Conservation (phyloP, 106 monocot genomes). For the Dendrobium huoshanense region DNA sequence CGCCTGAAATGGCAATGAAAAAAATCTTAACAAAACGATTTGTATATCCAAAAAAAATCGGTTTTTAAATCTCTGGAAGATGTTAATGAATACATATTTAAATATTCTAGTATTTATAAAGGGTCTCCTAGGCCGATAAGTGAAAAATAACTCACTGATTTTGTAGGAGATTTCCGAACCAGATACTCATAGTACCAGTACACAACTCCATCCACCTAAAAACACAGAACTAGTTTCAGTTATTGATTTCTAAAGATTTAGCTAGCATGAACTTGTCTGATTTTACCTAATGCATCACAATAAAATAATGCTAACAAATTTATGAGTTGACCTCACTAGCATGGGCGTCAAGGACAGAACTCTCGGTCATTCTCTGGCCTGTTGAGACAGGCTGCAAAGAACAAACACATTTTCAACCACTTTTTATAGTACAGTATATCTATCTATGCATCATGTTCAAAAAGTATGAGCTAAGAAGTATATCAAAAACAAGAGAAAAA, state of each 20-base stretch:
- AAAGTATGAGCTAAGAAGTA: no score
- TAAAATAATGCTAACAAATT: neutral
- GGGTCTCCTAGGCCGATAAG: neutral
- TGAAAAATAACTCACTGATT: conserved; percentile 46
- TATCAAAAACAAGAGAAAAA: no score
- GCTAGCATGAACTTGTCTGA: neutral
- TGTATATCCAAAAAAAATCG: neutral
- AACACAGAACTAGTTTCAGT: neutral
- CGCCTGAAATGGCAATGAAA: conserved; percentile 30
- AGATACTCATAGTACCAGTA: conserved; percentile 99
- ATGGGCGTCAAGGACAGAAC: conserved; percentile 92
- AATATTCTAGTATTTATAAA: neutral
- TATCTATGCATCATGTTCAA: neutral
- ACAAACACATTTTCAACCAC: neutral
- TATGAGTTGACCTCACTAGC: conserved; percentile 35
- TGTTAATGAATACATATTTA: neutral
- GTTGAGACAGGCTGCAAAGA: conserved; percentile 64
- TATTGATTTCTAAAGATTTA: neutral
- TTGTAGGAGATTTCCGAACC: conserved; percentile 85
- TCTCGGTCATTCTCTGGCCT: conserved; percentile 72
- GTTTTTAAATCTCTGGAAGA: neutral
- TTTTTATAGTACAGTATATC: neutral
- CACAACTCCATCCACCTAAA: conserved; percentile 73
- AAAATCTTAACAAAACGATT: conserved; percentile 1
- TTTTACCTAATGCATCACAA: neutral